phyloP scores from a whole-genome alignment of 2,329 filamentous ascomycete genomes.

The Xylariaceae sp. region DNA sequence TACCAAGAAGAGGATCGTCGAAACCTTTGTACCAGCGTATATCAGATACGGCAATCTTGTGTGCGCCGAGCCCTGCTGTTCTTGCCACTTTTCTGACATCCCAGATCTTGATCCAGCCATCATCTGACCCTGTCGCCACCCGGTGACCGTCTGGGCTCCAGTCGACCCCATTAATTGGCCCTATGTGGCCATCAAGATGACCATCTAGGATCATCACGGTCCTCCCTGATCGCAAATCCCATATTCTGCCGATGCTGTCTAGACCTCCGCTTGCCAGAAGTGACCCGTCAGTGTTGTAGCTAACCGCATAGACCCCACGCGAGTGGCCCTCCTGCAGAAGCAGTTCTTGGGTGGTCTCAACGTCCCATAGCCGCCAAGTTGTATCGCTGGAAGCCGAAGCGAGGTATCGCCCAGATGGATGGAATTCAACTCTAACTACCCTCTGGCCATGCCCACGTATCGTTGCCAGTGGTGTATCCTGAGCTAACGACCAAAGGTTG shows the following conservation, averaged over 20 bases:
- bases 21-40: constrained; percentile 88
- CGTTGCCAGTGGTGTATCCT: constrained; percentile 80
- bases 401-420: constrained; percentile 84
- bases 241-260: constrained; percentile 91
- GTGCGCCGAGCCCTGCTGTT: constrained; percentile 81
- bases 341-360: constrained; percentile 78
- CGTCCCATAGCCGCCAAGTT: constrained; percentile 91
- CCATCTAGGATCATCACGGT: constrained; percentile 95
- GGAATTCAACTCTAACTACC: constrained; percentile 90
- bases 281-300: constrained; percentile 88
- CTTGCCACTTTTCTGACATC: constrained; percentile 85
- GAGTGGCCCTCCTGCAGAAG: constrained; percentile 92
- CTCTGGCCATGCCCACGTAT: constrained; percentile 80
- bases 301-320: constrained; percentile 83
- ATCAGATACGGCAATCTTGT: constrained; percentile 87
- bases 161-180: constrained; percentile 88
- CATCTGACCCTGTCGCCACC: constrained; percentile 86
- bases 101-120: constrained; percentile 98
- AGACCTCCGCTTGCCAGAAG: constrained; percentile 87
- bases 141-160: constrained; percentile 90
- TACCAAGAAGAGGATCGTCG: constrained; percentile 66
- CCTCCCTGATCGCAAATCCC: constrained; percentile 88
- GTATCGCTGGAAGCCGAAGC: constrained; percentile 95
- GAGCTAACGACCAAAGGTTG: constrained; percentile 82
- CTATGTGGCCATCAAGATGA: constrained; percentile 75